These are phyloP conservation scores for Coemansia asiatica DNA, from an alignment of 192 early-diverging fungal genomes.

Conservation along the genomic window DNA sequence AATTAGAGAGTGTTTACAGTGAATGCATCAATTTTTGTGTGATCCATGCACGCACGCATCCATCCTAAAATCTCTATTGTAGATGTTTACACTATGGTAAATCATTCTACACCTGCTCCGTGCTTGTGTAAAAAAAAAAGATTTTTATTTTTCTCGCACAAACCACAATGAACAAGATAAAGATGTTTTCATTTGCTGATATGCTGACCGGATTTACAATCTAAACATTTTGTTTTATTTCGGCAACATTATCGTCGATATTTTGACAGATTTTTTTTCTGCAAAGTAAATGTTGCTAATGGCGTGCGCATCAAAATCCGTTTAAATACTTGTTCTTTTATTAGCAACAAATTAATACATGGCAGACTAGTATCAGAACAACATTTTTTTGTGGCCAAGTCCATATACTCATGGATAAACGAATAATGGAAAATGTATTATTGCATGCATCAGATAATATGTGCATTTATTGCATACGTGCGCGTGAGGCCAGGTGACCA, in stretches of 20 bases:
- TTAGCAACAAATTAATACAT: too few relatives aligned
- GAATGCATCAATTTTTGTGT: too few relatives aligned
- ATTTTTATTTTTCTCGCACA: not conserved
- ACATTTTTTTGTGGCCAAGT: not conserved
- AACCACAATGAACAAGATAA: not conserved
- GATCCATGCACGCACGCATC: not conserved
- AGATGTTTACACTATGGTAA: not conserved
- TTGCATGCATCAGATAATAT: slow-evolving; percentile 1
- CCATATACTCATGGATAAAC: not conserved
- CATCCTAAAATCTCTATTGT: not conserved
- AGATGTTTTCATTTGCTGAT: not conserved
- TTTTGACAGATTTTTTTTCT: too few relatives aligned
- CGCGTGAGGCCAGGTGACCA: not conserved
- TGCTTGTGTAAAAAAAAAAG: not conserved
- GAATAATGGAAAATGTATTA: not conserved
- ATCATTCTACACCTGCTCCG: not conserved
- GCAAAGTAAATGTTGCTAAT: too few relatives aligned
- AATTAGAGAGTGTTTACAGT: too few relatives aligned
- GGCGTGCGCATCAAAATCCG: too few relatives aligned
- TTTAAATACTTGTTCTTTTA: too few relatives aligned
- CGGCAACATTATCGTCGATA: too few relatives aligned
- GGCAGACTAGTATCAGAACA: too few relatives aligned
- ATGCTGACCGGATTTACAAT: too few relatives aligned
- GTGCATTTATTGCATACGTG: slow-evolving; percentile 1
- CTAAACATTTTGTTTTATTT: too few relatives aligned